Evolutionary conservation across 345 rosid genomes (phyloP).

Genomic region (Salix exigua): DNA sequence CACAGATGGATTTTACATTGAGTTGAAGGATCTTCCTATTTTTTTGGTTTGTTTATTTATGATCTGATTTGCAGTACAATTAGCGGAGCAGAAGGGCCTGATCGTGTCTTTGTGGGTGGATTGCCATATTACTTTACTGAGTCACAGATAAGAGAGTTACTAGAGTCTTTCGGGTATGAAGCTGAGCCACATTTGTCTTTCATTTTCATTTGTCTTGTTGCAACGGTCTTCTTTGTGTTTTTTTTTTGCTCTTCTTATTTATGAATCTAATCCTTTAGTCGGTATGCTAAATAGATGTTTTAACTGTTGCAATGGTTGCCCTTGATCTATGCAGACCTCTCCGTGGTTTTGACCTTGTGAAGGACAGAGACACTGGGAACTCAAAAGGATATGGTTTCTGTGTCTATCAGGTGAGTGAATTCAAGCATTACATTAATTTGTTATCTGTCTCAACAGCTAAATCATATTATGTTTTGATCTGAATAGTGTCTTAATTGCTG

Average conservation of each 20-base stretch:
- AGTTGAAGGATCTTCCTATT: not conserved
- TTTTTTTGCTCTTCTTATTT: not conserved
- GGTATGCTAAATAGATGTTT: not conserved
- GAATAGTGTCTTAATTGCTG: not conserved
- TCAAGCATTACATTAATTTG: not conserved
- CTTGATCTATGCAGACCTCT: constrained; percentile 35
- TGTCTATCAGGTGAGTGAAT: constrained; percentile 48
- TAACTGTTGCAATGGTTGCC: not conserved
- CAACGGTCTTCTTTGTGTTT: not conserved
- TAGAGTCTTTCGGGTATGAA: constrained; percentile 33
- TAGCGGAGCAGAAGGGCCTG: constrained; percentile 34
- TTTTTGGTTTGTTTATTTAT: not conserved
- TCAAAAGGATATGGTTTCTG: constrained; percentile 87
- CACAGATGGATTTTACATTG: not conserved
- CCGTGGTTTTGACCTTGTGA: constrained; percentile 80
- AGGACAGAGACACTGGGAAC: constrained; percentile 88
- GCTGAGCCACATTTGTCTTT: not conserved
- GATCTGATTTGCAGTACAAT: constrained; percentile 17
- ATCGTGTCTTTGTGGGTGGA: constrained; percentile 40
- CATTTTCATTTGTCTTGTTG: not conserved
- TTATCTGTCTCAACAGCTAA: not conserved
- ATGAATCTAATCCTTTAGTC: not conserved
- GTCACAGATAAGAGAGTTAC: constrained; percentile 32
- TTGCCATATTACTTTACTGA: constrained; percentile 36
- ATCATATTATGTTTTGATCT: not conserved